phyloP scores from a whole-genome alignment of 768 basidiomycete species.

The Russula compacta region DNA sequence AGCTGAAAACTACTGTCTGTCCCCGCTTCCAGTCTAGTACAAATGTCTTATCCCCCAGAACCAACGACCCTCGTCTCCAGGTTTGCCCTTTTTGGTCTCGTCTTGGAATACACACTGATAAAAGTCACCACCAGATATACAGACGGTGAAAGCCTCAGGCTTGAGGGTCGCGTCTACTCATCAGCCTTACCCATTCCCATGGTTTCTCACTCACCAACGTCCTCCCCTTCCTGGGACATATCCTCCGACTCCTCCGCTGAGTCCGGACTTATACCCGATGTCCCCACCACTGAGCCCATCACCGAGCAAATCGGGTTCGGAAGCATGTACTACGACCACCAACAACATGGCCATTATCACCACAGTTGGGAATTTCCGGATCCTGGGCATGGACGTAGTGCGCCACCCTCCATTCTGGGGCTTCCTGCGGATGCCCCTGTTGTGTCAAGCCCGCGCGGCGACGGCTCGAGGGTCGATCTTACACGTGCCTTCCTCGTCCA shows the following conservation, averaged over 20 bases:
- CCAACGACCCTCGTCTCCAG: neutral
- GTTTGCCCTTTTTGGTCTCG: neutral
- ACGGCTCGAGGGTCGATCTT: neutral
- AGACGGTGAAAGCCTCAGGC: neutral
- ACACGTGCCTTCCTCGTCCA: neutral
- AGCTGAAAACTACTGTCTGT: neutral
- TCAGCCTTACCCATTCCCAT: neutral
- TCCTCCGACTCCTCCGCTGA: slow-evolving; percentile 9
- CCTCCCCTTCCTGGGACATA: slow-evolving; percentile 3
- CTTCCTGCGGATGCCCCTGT: neutral
- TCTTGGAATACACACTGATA: neutral
- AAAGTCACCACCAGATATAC: neutral
- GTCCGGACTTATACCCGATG: neutral
- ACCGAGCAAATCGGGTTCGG: slow-evolving; percentile 3
- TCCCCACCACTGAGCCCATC: neutral
- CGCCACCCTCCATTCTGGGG: neutral
- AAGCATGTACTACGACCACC: slow-evolving; percentile 3
- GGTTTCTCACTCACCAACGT: neutral
- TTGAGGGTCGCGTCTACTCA: neutral
- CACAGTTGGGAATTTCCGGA: neutral
- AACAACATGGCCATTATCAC: neutral
- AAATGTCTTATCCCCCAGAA: slow-evolving; percentile 1
- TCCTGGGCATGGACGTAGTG: neutral
- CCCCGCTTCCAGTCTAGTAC: neutral
- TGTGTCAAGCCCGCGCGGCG: neutral